phyloP scores from a whole-genome alignment of 2,329 filamentous ascomycete species.

The Cadophora luteo-olivacea region DNA sequence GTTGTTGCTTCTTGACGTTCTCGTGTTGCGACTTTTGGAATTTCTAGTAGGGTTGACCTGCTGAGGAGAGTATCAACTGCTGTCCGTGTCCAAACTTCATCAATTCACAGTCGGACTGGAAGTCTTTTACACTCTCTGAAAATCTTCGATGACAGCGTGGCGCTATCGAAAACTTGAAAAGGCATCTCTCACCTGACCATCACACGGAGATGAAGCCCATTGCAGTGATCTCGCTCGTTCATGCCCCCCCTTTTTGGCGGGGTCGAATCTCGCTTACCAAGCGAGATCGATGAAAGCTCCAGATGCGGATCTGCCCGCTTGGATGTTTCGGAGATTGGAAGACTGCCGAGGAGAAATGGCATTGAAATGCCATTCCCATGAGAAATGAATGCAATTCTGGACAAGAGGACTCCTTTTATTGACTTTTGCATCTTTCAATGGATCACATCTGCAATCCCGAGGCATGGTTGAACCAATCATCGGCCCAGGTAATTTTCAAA shows the following conservation, averaged over 20 bases:
- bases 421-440: background rate
- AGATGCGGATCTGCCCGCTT: background rate
- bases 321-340: background rate
- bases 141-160: background rate
- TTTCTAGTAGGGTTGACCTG: background rate
- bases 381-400: background rate
- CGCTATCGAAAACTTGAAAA: background rate
- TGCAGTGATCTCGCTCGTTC: background rate
- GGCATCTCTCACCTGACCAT: background rate
- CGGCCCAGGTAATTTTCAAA: no score
- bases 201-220: conserved; percentile 1
- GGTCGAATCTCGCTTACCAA: background rate
- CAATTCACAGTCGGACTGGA: background rate
- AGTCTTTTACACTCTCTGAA: background rate
- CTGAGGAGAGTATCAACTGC: background rate
- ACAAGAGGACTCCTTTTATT: background rate
- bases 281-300: background rate
- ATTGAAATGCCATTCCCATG: conserved; percentile 1
- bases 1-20: background rate
- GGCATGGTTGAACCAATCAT: background rate
- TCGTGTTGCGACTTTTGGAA: no score
- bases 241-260: background rate
- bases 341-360: background rate
- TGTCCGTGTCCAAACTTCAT: background rate
- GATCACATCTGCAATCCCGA: background rate